Base-by-base conservation (phyloP, 306 rosid genomes). In the Calophaca sinica region DNA sequence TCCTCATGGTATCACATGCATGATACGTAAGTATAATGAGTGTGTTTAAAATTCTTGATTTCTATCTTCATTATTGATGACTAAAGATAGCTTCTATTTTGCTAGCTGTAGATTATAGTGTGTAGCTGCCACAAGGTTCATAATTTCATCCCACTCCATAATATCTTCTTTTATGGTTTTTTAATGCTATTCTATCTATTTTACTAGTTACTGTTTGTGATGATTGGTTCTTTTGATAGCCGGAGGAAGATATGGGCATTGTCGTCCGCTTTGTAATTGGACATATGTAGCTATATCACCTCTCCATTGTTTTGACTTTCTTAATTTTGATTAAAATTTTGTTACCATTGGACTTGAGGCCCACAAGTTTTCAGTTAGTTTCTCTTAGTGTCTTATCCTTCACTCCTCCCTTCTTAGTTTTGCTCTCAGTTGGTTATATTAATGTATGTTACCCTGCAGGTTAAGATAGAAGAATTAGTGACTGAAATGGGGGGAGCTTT, bases 1-100 rank as follows among this genome's bases (percentile, higher is more conserved):
- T 80, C 98, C 99, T 74, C 96, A 87, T 42, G 99, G 98, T 51
- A 59, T 96, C 77, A 92, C 99, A 2, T 92, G 99, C 92, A 96
- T 92, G 99, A 90, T 96, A 63, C 96, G 99, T 92, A 85, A 94
- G 98, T 87, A 58, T 45, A 70, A 77, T 45, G 12, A 62, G 49
- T 45, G 52, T 53, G 52, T 39, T 13, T 53, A 61, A 12, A 33
- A 41, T 20, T 39, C 36, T 20, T 36, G 14, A 8, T 58, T 60
- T 55, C 26, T 20, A 20, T 20, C 71, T 73, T 72, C 46, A 8
- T 58, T n/a, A 33, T 44, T 35, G 52, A 58, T 57, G 41, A 73
- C 39, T 68, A 60, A 60, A 50, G 61, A 68, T 68, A 20, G 53
- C 62, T 85, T 85, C 35, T 64, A 10, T 50, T 20, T 20, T 20